phyloP scores from a whole-genome alignment of 306 rosid genomes.

The Arachis stenosperma region DNA sequence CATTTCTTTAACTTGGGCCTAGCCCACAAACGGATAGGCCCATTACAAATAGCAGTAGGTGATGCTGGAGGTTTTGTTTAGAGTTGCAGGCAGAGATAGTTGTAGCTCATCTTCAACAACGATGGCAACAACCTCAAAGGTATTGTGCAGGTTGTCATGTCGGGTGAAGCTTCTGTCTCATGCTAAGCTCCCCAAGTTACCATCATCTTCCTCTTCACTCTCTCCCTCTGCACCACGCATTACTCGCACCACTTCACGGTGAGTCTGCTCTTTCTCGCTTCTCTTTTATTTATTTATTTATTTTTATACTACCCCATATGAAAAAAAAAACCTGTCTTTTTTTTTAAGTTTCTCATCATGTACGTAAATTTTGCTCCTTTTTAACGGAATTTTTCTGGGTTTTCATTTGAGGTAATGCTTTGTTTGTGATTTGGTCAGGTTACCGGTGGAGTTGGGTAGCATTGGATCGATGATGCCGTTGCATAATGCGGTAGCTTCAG shows the following conservation, averaged over 20 bases:
- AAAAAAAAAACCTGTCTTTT: not conserved
- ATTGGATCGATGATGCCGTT: conserved; percentile 60
- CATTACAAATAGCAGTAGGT: not conserved
- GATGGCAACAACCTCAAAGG: not conserved
- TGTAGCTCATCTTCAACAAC: not conserved
- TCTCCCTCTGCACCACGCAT: conserved; percentile 41
- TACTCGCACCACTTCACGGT: conserved; percentile 51
- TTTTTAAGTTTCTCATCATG: not conserved
- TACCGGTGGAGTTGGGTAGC: conserved; percentile 57
- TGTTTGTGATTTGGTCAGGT: conserved; percentile 38
- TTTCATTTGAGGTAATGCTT: not conserved
- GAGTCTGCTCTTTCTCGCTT: not conserved
- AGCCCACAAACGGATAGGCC: not conserved
- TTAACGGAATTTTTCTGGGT: not conserved
- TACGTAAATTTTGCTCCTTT: not conserved
- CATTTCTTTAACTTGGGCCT: not conserved
- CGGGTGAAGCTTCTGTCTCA: not conserved
- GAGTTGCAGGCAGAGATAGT: not conserved
- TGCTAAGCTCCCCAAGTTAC: not conserved
- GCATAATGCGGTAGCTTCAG: conserved; percentile 64
- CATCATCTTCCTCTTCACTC: not conserved
- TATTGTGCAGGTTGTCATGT: not conserved
- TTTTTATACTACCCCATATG: too few relatives aligned
- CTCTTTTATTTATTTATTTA: not conserved
- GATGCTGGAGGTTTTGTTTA: not conserved